Evolutionary conservation across 352 stramenopile species (phyloP), one percentile per base, ranked within the genome.

Genomic region (Phytophthora kernoviae): DNA sequence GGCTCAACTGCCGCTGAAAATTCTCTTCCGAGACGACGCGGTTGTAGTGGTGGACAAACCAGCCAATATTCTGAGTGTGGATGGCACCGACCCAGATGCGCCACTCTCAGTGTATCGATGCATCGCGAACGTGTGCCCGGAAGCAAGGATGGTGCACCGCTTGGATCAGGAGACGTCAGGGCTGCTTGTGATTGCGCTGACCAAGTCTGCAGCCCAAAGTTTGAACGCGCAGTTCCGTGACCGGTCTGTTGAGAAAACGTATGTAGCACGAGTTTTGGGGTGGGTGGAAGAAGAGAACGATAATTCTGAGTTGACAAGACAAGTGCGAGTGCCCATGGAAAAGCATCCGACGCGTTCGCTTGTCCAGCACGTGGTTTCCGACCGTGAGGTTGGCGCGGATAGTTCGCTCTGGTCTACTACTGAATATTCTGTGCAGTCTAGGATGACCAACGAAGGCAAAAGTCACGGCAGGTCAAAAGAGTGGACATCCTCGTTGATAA

Each of bases 111-210:
- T 91, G 15, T 77, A 88, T 53, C 56, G 58, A 12, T 62, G 69
- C 15, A 64, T 93, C 36, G 60, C 64, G 8, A 55, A 55, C 24
- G 57, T 79, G 33, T 88, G 75, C 43, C 75, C 74, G 4, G 75
- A 81, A 37, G 79, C 76, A 21, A 70, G 84, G 20, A 87, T 91
- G 68, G 84, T 93, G 33, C 84, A 93, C 65, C 84, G 84, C n/a
- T 62, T 93, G 12, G 84, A 93, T 55, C 66, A 84, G 26, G 81
- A 91, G 41, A 93, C 84, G 12, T 93, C 84, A 8, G 84, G 81
- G 7, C 52, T 93, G 17, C 58, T 93, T 26, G 77, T 90, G 30
- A 61, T 91, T n/a, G 80, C 81, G 27, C 62, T 90, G 37, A 90
- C 84, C 3, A 66, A 69, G 30, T 73, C 69, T 2, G 77, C 84